Conservation (phyloP, 1,139 yeast species). For the Taphrina confusa region DNA sequence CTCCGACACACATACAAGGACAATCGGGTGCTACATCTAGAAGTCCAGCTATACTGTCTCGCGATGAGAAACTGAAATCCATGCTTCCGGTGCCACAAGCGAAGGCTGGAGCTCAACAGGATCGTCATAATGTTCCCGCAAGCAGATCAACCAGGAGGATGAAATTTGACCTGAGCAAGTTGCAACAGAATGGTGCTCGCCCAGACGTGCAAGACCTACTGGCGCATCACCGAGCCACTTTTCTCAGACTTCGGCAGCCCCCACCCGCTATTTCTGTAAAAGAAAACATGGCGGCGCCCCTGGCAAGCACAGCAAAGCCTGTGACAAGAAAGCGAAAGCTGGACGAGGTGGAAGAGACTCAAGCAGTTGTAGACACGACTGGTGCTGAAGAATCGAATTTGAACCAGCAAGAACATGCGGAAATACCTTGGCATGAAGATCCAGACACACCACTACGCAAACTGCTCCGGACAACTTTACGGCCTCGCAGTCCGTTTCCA, state of each 20-base stretch:
- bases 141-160: not conserved
- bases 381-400: not conserved
- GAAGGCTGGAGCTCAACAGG: too few relatives aligned
- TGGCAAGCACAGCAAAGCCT: too few relatives aligned
- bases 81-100: too few relatives aligned
- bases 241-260: not conserved
- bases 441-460: slow-evolving; percentile 11
- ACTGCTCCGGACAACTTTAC: not conserved
- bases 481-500: not conserved
- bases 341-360: slow-evolving; percentile 8
- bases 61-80: too few relatives aligned
- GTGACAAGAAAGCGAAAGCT: slow-evolving; percentile 1
- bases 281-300: too few relatives aligned
- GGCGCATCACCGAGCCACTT: not conserved
- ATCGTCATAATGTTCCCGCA: not conserved
- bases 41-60: too few relatives aligned
- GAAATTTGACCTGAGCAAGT: not conserved
- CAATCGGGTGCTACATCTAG: too few relatives aligned
- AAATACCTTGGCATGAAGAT: not conserved
- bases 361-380: not conserved
- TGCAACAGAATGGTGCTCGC: not conserved
- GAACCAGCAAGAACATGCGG: not conserved
- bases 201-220: slow-evolving; percentile 2
- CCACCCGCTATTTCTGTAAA: slow-evolving; percentile 1
- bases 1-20: too few relatives aligned